Evolutionary conservation across 441 rosid species (phyloP).

Genomic region (Raphanus hybrid): DNA sequence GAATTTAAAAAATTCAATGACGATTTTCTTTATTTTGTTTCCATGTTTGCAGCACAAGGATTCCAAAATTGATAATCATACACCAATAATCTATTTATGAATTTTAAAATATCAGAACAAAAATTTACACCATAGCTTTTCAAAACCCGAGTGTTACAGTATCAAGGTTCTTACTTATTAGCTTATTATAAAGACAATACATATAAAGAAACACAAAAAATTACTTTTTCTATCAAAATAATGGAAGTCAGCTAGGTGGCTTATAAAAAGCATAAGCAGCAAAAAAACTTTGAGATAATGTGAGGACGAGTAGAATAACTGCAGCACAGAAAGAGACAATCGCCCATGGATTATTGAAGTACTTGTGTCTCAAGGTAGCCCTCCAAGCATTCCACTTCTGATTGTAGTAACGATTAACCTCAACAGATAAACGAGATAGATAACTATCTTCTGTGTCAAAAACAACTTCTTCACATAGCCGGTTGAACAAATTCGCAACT

Average conservation of each 20-base stretch:
- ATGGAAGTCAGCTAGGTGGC: conserved; percentile 50
- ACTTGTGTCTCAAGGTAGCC: conserved; percentile 75
- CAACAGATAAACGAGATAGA: conserved; percentile 64
- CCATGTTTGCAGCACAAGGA: too few species aligned
- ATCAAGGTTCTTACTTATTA: not conserved
- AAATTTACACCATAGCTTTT: not conserved
- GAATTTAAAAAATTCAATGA: too few species aligned
- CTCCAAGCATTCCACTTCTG: conserved; percentile 88
- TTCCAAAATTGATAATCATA: too few species aligned
- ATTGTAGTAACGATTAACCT: conserved; percentile 68
- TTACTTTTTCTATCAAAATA: not conserved
- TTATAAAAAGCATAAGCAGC: conserved; percentile 68
- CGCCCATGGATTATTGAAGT: conserved; percentile 91
- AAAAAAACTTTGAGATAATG: conserved; percentile 73
- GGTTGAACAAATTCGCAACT: conserved; percentile 87
- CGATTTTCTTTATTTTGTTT: too few species aligned
- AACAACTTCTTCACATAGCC: conserved; percentile 84
- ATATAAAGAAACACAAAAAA: not conserved
- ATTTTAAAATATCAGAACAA: not conserved
- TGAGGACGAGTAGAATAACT: conserved; percentile 65
- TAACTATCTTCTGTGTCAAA: conserved; percentile 81
- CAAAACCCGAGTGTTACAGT: not conserved
- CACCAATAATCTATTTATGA: not conserved
- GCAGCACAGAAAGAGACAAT: conserved; percentile 78
- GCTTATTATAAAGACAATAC: not conserved